Evolutionary conservation across 768 basidiomycete genomes (phyloP).

Genomic region (Leucosporidium creatinivorum): DNA sequence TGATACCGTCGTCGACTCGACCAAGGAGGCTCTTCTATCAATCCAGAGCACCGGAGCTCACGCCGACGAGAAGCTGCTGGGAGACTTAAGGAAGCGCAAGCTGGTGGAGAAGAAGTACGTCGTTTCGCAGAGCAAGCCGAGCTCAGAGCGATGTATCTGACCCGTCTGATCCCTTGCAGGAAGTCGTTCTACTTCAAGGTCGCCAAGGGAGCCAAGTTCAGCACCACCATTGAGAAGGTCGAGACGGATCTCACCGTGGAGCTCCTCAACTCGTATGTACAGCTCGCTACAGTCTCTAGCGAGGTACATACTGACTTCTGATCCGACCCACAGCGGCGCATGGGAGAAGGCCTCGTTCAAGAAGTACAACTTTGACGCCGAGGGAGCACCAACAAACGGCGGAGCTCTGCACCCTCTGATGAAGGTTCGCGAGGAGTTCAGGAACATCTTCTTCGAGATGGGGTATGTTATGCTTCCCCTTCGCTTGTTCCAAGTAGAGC

Average conservation of each 20-base stretch:
- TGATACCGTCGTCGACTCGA: constrained; percentile 60
- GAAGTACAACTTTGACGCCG: constrained; percentile 98
- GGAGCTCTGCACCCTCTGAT: constrained; percentile 93
- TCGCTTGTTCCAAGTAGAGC: not conserved
- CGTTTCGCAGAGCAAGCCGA: not conserved
- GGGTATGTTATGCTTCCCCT: constrained; percentile 57
- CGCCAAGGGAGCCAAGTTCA: constrained; percentile 74
- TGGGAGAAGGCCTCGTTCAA: constrained; percentile 94
- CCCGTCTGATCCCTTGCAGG: constrained; percentile 48
- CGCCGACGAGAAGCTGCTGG: constrained; percentile 72
- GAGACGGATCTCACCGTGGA: constrained; percentile 96
- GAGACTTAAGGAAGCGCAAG: constrained; percentile 86
- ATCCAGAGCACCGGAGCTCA: constrained; percentile 62
- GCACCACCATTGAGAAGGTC: constrained; percentile 80
- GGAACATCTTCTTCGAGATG: constrained; percentile 98
- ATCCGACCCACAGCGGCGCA: constrained; percentile 55
- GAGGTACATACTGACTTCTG: not conserved
- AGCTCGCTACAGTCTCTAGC: not conserved
- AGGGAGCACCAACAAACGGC: constrained; percentile 77
- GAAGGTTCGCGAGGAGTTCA: constrained; percentile 95
- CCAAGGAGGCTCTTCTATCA: constrained; percentile 65
- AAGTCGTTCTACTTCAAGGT: constrained; percentile 95
- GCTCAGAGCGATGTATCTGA: not conserved
- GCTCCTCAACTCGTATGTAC: constrained; percentile 77
- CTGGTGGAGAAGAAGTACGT: constrained; percentile 70